A percentile compares a stretch with the other conserved stretches of the same genome.
phyloP scores from a whole-genome alignment of 805 yeast species.

The Priceomyces castillae region DNA sequence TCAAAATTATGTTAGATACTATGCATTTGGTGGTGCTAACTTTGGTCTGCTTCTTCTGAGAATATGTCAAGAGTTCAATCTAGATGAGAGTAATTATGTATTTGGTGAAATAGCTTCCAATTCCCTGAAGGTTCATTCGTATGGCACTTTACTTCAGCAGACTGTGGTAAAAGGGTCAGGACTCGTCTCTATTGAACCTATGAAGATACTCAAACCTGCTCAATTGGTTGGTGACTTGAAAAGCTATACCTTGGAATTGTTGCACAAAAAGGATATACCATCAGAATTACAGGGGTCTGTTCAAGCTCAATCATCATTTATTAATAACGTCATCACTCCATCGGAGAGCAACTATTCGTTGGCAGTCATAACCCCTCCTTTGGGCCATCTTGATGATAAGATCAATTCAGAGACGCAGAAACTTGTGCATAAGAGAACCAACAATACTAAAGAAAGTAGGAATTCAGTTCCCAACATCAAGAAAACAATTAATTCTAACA shows the following conservation, averaged over 20 bases:
- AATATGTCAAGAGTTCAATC: conserved; percentile 27
- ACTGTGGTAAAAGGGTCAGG: conserved; percentile 2
- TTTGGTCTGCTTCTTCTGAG: conserved; percentile 24
- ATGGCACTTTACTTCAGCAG: conserved; percentile 6
- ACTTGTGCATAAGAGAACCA: neutral
- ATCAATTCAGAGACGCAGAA: neutral
- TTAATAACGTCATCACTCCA: conserved; percentile 29
- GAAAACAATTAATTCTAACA: conserved; percentile 13
- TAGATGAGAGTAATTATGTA: conserved; percentile 25
- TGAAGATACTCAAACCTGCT: conserved; percentile 8
- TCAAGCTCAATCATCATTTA: conserved; percentile 9
- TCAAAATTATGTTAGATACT: neutral
- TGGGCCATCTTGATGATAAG: conserved; percentile 16
- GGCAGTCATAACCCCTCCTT: conserved; percentile 23
- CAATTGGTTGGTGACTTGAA: conserved; percentile 13
- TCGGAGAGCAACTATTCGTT: conserved; percentile 20
- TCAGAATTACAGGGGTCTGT: neutral
- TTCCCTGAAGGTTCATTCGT: neutral
- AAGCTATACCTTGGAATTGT: conserved; percentile 18
- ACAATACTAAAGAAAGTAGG: conserved; percentile 3
- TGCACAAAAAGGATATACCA: conserved; percentile 11
- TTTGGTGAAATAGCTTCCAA: conserved; percentile 19
- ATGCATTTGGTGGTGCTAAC: conserved; percentile 8
- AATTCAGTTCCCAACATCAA: conserved; percentile 3
- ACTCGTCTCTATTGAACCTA: conserved; percentile 1